Evolutionary conservation across 352 stramenopile genomes (phyloP), one percentile per base, ranked within the genome.

Genomic region (Pythium dissimile): DNA sequence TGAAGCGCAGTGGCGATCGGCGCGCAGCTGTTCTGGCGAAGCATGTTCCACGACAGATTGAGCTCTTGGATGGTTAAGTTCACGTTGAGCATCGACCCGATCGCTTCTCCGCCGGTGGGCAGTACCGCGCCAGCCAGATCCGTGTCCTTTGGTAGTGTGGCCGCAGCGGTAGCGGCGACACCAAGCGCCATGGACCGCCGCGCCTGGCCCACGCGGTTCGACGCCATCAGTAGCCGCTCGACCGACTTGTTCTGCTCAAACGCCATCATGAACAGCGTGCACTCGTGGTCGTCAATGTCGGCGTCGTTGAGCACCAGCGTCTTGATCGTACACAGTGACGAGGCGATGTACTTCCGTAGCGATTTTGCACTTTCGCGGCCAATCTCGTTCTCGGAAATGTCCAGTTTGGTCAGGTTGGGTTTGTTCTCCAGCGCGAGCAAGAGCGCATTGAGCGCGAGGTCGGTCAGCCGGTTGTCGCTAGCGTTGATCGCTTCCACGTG

Each of bases 31-130:
- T 42, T 54, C 26, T 76, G 61, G 8, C 75, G 78, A 5, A 96
- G 59, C 39, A 81, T 72, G 54, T 96, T 96, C 88, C 88, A 96
- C 24, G 79, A 88, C n/a, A 96, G 35, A 58, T 94, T 81, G 3
- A 96, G 63, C 5, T 78, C 60, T 34, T 71, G 66, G 15, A 96
- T 75, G 2, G 69, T 86, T 2, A 84, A 34, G 54, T 96, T 96
- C 2, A 81, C 72, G n/a, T 75, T 80, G 13, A 96, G 71, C 86
- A 95, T 94, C 11, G 67, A 57, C 3, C 76, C 88, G 12, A 95
- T 69, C 7, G 84, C 78, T 59, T 95, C 84, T 0, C 84, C 84
- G 2, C 86, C 88, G 0, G 82, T 88, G 2, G 62, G 49, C 11
- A 71, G 31, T 38, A 61, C 35, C 4, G 48, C 63, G 8, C 61